Evolutionary conservation across 371 early-diverging fungal genomes (phyloP), one percentile per base, ranked within the genome.

Genomic region (Mucor piriformis): DNA sequence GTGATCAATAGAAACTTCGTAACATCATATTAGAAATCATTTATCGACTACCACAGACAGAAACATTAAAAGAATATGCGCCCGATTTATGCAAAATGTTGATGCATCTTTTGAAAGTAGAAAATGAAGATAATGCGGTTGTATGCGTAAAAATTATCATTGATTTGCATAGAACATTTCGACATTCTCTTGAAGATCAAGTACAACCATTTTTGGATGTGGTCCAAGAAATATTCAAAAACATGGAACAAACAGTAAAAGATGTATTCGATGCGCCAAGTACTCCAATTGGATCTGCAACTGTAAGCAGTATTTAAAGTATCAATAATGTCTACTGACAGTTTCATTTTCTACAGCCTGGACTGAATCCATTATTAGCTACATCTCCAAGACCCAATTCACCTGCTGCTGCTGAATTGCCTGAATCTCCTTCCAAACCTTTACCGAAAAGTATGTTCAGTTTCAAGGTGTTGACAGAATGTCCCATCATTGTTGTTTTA

Each of bases 51-150:
- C 95, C 96, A 4, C 92, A 89, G 64, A 94, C 88, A 57, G 94
- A 93, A 34, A 70, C 88, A 7, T 78, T 93, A 35, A 81, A 81
- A 57, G 72, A 78, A 43, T 87, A 88, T 52, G 86, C 83, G 0
- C 66, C 77, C 11, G 84, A 87, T 20, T 44, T 89, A 49, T 73
- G 85, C 57, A 74, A 73, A 48, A 76, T 90, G 15, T 69, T 96
- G 43, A 83, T 97, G 81, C 69, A 86, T 29, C 76, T 96, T 5
- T 79, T 99, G 20, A 77, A 83, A 61, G 83, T 83, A 11, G 99
- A 99, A 71, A 97, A 98, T 65, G 99, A 99, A 76, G 99, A 98
- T 15, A 98, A 97, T 62, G 98, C 92, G 3, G 90, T 93, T 16
- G 82, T 95, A 2, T 88, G 92, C 64, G 82, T 99, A n/a, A 95